Evolutionary conservation across 805 yeast genomes (phyloP).

Genomic region (Kodamaea leandrae): DNA sequence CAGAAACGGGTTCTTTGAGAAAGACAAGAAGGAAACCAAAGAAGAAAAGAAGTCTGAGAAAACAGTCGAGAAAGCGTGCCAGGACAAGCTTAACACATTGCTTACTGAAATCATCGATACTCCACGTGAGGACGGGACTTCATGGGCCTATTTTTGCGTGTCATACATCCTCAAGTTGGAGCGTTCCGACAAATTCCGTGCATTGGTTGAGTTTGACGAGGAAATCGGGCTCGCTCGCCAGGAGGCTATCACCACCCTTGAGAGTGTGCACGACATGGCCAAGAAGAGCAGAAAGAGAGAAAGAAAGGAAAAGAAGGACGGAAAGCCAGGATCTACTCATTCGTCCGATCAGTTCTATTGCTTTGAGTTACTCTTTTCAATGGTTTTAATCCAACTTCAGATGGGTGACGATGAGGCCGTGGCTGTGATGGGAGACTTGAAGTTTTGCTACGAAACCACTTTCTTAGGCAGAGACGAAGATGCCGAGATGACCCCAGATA

Average conservation of each 20-base stretch:
- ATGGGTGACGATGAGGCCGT: constrained; percentile 77
- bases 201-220: constrained; percentile 52
- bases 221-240: constrained; percentile 48
- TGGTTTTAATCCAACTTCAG: constrained; percentile 74
- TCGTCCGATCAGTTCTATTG: constrained; percentile 56
- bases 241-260: constrained; percentile 49
- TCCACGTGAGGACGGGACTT: constrained; percentile 41
- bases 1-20: constrained; percentile 39
- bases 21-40: constrained; percentile 7
- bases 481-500: constrained; percentile 24
- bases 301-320: constrained; percentile 35
- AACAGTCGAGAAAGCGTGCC: constrained; percentile 30
- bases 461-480: constrained; percentile 35
- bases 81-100: constrained; percentile 66
- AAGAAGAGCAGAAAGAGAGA: too few relatives aligned
- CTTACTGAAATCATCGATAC: constrained; percentile 54
- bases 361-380: constrained; percentile 74
- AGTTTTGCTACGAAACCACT: constrained; percentile 52
- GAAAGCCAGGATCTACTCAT: too few relatives aligned
- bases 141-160: constrained; percentile 64
- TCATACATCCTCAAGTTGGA: constrained; percentile 32
- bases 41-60: constrained; percentile 6
- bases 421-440: constrained; percentile 69
- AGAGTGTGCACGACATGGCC: constrained; percentile 22
- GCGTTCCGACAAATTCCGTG: constrained; percentile 16